Conservation (phyloP, 2,329 filamentous ascomycete species). For the Colletotrichum tamarilloi region DNA sequence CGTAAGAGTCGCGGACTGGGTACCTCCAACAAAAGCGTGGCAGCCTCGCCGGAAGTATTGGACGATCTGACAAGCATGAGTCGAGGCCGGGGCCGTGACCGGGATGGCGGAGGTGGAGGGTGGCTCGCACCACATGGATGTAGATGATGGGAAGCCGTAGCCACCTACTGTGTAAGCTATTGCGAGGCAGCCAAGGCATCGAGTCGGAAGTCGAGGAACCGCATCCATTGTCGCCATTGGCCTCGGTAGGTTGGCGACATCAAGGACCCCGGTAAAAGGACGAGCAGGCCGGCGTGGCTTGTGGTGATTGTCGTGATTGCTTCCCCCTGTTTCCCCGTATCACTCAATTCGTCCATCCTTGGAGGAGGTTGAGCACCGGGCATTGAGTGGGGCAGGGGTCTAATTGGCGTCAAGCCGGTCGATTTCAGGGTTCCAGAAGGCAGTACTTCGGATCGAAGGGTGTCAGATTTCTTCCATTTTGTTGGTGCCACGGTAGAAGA, state of each 20-base stretch:
- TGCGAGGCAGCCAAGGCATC: constrained; percentile 22
- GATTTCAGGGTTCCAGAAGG: constrained; percentile 25
- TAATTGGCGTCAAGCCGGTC: constrained; percentile 15
- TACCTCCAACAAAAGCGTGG: neutral
- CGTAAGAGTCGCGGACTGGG: neutral
- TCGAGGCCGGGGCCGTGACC: constrained; percentile 3
- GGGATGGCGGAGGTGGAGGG: neutral
- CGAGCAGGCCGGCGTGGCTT: neutral
- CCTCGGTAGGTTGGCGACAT: neutral
- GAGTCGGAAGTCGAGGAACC: constrained; percentile 10
- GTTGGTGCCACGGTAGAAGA: neutral
- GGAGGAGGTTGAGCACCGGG: neutral
- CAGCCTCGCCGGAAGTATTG: constrained; percentile 24
- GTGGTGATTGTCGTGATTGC: neutral
- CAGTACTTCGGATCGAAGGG: neutral
- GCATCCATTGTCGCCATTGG: neutral
- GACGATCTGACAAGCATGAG: constrained; percentile 20
- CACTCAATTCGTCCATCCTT: neutral
- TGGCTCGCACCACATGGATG: neutral
- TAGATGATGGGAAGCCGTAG: neutral
- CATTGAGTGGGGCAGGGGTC: constrained; percentile 16
- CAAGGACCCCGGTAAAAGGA: neutral
- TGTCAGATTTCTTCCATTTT: constrained; percentile 13
- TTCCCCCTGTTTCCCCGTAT: neutral
- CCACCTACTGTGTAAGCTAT: neutral